Evolutionary conservation across 2,329 filamentous ascomycete genomes (phyloP), one percentile per base, ranked within the genome.

Genomic region (Ophiocordyceps robertsii): DNA sequence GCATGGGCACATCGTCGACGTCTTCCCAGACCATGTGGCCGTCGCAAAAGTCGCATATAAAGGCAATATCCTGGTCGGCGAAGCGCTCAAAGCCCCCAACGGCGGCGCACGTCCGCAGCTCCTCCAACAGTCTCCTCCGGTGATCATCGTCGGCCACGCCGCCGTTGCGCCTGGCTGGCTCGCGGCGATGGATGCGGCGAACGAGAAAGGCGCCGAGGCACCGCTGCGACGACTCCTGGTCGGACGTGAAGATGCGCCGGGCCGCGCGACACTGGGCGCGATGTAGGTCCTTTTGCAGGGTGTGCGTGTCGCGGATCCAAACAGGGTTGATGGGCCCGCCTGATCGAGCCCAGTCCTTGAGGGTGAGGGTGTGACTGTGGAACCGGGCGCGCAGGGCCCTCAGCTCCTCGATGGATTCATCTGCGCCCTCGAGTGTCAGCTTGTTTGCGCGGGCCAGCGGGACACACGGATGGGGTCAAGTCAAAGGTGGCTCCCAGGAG

Each of bases 11-110:
- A 39, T 58, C 61, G 47, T 67, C 63, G 29, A 78, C 50, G 51
- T 79, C 71, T 44, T 72, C 65, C 75, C 75, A 78, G 19, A 78
- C 58, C 21, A 78, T 59, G 51, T 73, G 72, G 2, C 75, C 75
- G 52, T 77, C 73, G 58, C 75, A 78, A 52, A 70, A 78, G 57
- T 79, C 73, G 59, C 75, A 79, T 8, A 75, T 63, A 50, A 77
- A 78, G 8, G 69, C 73, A 39, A 76, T 64, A 46, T 77, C 73
- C 33, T 57, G 54, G 29, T 75, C 68, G 36, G 67, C 70, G 41
- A 77, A 69, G 13, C 72, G 66, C 56, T 75, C 69, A 46, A 77
- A 77, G 27, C 64, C 61, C n/a, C 75, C 75, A 2, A 73, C 63
- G 4, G 56, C 53, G 49, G 72, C 72, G 57, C 73, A 77, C 21